Percentiles rank a stretch among this genome's conserved stretches.
phyloP scores from a whole-genome alignment of 768 basidiomycete species.

The Auricularia heimuer region DNA sequence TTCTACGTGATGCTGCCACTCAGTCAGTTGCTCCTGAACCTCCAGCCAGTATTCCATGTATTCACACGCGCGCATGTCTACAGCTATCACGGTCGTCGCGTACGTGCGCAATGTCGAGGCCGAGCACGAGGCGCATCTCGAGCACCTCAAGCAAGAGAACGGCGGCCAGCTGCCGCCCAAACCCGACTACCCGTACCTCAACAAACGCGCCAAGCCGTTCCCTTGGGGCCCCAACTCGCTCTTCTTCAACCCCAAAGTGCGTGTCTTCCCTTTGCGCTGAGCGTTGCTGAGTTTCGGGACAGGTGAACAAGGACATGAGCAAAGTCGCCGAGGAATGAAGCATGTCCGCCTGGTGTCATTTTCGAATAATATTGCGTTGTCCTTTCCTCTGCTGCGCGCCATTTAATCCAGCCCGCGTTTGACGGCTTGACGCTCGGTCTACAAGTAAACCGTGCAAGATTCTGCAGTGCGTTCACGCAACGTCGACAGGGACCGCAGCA shows the following conservation, averaged over 20 bases:
- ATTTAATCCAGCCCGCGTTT: no score
- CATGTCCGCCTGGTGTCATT: neutral
- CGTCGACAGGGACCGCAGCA: no score
- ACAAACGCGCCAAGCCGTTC: conserved; percentile 66
- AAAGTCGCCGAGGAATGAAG: conserved; percentile 17
- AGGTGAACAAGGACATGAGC: conserved; percentile 61
- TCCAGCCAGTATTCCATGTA: conserved; percentile 5
- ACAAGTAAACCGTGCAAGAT: no score
- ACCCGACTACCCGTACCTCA: conserved; percentile 69
- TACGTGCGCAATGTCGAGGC: conserved; percentile 46
- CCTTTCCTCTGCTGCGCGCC: no score
- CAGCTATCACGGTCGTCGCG: conserved; percentile 19
- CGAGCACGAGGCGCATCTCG: conserved; percentile 62
- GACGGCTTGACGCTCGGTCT: no score
- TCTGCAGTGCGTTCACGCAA: no score
- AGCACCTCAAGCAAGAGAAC: conserved; percentile 63
- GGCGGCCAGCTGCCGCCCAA: conserved; percentile 59
- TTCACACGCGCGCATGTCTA: conserved; percentile 6
- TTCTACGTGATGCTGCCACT: conserved; percentile 67
- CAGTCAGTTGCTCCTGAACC: conserved; percentile 38
- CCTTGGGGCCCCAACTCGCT: conserved; percentile 80
- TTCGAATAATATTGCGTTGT: no score
- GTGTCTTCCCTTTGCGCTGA: conserved; percentile 15
- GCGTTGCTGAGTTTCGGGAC: neutral
- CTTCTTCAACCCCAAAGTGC: conserved; percentile 69